Percentiles rank a stretch among this genome's conserved stretches.
phyloP scores from a whole-genome alignment of 805 yeast species.

The Blastobotrys mokoenaii region DNA sequence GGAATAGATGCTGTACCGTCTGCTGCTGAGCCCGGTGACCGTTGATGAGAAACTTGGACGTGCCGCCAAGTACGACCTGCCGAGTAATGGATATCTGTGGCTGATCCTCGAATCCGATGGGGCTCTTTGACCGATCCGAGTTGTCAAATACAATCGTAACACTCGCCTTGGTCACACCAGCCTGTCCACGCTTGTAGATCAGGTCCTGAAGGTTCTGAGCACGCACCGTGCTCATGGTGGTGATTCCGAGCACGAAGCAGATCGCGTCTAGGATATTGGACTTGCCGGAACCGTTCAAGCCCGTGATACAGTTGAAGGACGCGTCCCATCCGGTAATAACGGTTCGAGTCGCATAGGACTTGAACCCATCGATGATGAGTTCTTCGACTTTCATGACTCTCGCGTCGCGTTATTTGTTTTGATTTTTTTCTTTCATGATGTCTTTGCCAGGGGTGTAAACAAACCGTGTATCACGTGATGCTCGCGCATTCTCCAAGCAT shows the following conservation, averaged over 20 bases:
- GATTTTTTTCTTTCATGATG: background rate
- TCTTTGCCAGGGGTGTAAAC: no score
- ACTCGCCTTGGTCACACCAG: conserved; percentile 94
- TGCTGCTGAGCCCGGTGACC: conserved; percentile 96
- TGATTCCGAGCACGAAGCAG: conserved; percentile 95
- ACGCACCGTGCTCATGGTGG: conserved; percentile 89
- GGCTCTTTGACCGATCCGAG: conserved; percentile 62
- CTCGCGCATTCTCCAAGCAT: no score
- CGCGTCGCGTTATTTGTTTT: background rate
- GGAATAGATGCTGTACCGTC: conserved; percentile 82
- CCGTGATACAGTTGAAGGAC: conserved; percentile 95
- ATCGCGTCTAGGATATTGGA: conserved; percentile 95
- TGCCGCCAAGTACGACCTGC: conserved; percentile 84
- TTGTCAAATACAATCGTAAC: conserved; percentile 95
- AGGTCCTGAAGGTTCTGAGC: conserved; percentile 90
- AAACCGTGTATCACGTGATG: no score
- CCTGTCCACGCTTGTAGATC: conserved; percentile 95
- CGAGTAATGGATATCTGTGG: conserved; percentile 83
- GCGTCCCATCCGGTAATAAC: conserved; percentile 94
- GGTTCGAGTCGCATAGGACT: conserved; percentile 94
- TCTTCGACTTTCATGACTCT: conserved; percentile 82
- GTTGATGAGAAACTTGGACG: conserved; percentile 83
- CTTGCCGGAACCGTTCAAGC: conserved; percentile 95
- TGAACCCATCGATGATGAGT: conserved; percentile 92
- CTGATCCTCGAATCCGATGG: conserved; percentile 77